These are phyloP conservation scores for Lyophyllum atratum DNA, from an alignment of 768 basidiomycete species.

Conservation along the genomic window DNA sequence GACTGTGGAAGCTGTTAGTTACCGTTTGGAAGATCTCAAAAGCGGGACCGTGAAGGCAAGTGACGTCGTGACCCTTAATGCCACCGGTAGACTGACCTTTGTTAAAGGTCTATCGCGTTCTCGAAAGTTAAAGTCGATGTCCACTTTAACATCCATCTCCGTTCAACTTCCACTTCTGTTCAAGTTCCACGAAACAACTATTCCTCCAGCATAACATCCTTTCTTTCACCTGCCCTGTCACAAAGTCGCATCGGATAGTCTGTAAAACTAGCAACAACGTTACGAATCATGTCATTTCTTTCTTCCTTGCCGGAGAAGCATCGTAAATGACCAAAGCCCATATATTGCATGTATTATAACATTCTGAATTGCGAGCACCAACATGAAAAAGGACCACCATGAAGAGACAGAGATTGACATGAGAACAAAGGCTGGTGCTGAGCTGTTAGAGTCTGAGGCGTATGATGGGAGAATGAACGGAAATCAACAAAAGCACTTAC, in stretches of 20 bases:
- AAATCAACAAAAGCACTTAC: constrained; percentile 9
- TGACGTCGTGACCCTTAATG: constrained; percentile 1
- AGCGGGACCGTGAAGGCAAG: constrained; percentile 78
- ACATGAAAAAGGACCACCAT: not conserved
- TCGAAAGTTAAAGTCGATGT: constrained; percentile 30
- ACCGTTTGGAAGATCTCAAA: constrained; percentile 88
- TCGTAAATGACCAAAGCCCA: not conserved
- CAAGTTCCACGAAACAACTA: too few relatives aligned
- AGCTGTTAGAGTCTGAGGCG: not conserved
- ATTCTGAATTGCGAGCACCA: not conserved
- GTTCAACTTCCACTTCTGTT: too few relatives aligned
- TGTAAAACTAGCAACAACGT: not conserved
- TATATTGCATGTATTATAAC: not conserved
- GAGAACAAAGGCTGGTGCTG: not conserved
- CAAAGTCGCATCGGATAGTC: constrained; percentile 1
- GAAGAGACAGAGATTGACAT: not conserved
- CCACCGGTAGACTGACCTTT: not conserved
- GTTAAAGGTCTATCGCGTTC: constrained; percentile 40
- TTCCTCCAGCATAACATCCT: not conserved
- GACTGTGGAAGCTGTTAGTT: constrained; percentile 79
- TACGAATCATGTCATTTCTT: not conserved
- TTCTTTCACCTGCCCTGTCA: not conserved
- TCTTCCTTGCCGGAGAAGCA: not conserved
- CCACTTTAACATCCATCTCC: too few relatives aligned
- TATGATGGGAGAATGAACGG: not conserved